Base-by-base conservation (phyloP, 352 stramenopile species). In the Pythium pectinolyticum region DNA sequence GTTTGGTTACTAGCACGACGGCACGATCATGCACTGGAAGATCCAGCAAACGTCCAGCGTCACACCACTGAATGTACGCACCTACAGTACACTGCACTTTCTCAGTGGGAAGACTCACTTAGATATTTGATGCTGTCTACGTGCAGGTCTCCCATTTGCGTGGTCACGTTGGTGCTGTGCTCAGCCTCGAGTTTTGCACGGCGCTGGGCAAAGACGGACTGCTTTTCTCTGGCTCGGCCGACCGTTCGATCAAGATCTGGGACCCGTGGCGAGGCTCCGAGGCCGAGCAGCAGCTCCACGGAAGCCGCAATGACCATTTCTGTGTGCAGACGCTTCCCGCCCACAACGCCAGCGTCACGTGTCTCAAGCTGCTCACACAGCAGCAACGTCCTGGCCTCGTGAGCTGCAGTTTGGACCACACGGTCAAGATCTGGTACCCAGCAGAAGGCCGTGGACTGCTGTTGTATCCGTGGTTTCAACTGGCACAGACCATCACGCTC, bases 161-260 rank as follows among this genome's bases (percentile, higher is more conserved):
- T 27, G 82, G 80, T 0, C 84, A 90, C 39, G 64, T 59, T 6
- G 81, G 84, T 8, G 64, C 78, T 12, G 81, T 89, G 17, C 43
- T 88, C 5, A 57, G 67, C 7, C 69, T 92, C 47, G 82, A 77
- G 30, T 88, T 86, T 32, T 65, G 66, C 5, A 27, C 58, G 3
- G 63, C 73, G 22, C 49, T 84, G 20, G 81, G 74, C 1, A 79
- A 75, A 14, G 67, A 79, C 54, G 80, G 78, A 0, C 47, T 94
- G 43, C 75, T 92, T 17, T 84, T 92, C 31, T 84, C 73, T 8
- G 79, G 82, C 19, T 87, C 81, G 17, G 72, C 75, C 0, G 84
- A 93, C 61, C 78, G 84, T 28, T 80, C 73, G 0, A 89, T 93
- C 47, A 87, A 83, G 43, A 63, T 90, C 8, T 92, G 84, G 84